A percentile compares a stretch with the other conserved stretches of the same genome.
phyloP scores from a whole-genome alignment of 176 grass and related monocot species.

The Carex cristatella region DNA sequence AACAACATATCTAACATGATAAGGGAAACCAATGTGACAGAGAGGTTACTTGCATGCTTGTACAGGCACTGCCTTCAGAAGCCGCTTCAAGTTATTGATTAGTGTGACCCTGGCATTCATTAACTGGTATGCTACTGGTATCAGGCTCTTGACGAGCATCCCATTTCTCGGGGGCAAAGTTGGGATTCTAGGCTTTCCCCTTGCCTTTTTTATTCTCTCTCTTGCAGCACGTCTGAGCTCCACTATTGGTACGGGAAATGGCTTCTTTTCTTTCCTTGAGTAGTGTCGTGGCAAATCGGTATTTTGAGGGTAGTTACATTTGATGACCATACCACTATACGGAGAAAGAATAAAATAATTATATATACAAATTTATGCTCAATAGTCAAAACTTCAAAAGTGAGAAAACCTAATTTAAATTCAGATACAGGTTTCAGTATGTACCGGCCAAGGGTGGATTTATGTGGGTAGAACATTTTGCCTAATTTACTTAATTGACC shows the following conservation, averaged over 20 bases:
- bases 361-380: background rate
- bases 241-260: conserved; percentile 80
- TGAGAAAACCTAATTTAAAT: background rate
- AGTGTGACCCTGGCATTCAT: conserved; percentile 85
- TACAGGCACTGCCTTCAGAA: conserved; percentile 83
- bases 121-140: conserved; percentile 83
- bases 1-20: background rate
- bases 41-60: conserved; percentile 83
- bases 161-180: conserved; percentile 79
- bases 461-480: background rate
- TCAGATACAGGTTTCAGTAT: background rate
- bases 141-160: conserved; percentile 65
- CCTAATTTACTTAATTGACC: background rate
- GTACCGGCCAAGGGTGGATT: background rate
- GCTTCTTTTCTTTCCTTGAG: conserved; percentile 87
- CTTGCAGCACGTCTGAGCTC: conserved; percentile 80
- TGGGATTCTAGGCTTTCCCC: conserved; percentile 47
- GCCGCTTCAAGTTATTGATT: conserved; percentile 87
- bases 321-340: conserved; percentile 21
- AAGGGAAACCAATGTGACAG: background rate
- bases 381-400: background rate
- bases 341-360: background rate
- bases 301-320: conserved; percentile 70
- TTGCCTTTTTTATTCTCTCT: conserved; percentile 63
- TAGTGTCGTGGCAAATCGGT: conserved; percentile 68